phyloP scores from a whole-genome alignment of 495 filamentous ascomycete species.

The Zalerion maritima region DNA sequence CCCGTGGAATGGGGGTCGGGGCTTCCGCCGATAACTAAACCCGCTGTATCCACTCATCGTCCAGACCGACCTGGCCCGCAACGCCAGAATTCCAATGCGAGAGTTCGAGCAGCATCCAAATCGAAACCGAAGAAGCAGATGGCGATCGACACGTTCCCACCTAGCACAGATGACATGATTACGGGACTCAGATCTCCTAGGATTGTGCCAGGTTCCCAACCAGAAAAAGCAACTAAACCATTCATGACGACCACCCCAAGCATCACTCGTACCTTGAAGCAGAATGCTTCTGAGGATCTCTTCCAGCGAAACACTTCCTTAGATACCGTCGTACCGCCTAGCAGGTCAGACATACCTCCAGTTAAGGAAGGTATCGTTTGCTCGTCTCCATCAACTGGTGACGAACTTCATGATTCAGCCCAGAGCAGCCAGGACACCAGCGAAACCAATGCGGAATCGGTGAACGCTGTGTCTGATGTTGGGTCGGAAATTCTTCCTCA shows the following conservation, averaged over 20 bases:
- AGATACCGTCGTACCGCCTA: no score
- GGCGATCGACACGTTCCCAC: slow-evolving; percentile 22
- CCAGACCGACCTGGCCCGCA: slow-evolving; percentile 10
- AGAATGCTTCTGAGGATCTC: slow-evolving; percentile 4
- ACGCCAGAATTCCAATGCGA: slow-evolving; percentile 31
- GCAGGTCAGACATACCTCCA: no score
- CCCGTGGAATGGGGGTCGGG: no score
- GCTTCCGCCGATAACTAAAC: no score
- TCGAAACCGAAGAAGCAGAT: slow-evolving; percentile 22
- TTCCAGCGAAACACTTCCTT: no score
- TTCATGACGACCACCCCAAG: slow-evolving; percentile 19
- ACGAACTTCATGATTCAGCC: no score
- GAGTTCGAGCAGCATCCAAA: slow-evolving; percentile 23
- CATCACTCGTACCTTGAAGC: slow-evolving; percentile 23
- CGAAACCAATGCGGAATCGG: no score
- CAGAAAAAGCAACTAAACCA: slow-evolving; percentile 20
- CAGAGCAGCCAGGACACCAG: no score
- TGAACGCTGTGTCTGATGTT: no score
- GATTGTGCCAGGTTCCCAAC: slow-evolving; percentile 11
- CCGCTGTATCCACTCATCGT: no score
- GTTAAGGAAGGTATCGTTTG: no score
- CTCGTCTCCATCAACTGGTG: no score
- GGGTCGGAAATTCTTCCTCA: slow-evolving; percentile 33
- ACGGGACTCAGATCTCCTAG: slow-evolving; percentile 19
- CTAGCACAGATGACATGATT: slow-evolving; percentile 11